Evolutionary conservation across 179 eudicot species (phyloP).

Genomic region (Sideroxylon spinosum): DNA sequence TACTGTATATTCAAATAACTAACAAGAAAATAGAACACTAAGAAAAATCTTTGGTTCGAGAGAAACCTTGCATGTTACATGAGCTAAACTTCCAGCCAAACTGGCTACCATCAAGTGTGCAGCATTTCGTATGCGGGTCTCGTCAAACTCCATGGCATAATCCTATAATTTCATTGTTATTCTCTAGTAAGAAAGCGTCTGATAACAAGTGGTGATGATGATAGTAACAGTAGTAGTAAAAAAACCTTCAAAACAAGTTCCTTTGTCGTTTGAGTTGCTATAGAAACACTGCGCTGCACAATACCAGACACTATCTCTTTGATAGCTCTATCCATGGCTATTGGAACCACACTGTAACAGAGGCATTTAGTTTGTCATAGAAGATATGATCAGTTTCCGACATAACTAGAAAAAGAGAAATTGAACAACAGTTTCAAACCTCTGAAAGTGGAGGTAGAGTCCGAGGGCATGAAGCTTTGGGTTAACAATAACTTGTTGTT

Average conservation of each 20-base stretch:
- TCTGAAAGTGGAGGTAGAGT: conserved; percentile 67
- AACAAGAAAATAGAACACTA: not conserved
- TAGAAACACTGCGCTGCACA: conserved; percentile 88
- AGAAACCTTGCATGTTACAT: conserved; percentile 92
- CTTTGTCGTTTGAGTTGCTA: conserved; percentile 85
- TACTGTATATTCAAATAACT: not conserved
- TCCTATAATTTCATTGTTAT: conserved; percentile 42
- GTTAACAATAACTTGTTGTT: conserved; percentile 69
- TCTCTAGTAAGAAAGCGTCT: conserved; percentile 9
- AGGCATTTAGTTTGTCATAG: not conserved
- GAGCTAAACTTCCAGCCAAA: conserved; percentile 95
- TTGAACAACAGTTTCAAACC: conserved; percentile 39
- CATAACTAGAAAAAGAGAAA: not conserved
- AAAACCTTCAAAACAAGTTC: conserved; percentile 88
- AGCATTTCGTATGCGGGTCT: conserved; percentile 73
- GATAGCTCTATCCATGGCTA: conserved; percentile 80
- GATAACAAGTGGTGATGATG: not conserved
- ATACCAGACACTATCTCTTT: conserved; percentile 70
- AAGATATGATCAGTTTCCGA: not conserved
- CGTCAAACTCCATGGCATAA: conserved; percentile 90
- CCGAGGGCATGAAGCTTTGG: conserved; percentile 61
- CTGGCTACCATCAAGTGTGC: conserved; percentile 96
- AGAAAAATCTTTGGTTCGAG: not conserved
- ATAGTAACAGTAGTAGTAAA: conserved; percentile 5
- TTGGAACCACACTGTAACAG: conserved; percentile 63